Conservation (phyloP, 2,329 filamentous ascomycete species). For the Fonsecaea nubica region DNA sequence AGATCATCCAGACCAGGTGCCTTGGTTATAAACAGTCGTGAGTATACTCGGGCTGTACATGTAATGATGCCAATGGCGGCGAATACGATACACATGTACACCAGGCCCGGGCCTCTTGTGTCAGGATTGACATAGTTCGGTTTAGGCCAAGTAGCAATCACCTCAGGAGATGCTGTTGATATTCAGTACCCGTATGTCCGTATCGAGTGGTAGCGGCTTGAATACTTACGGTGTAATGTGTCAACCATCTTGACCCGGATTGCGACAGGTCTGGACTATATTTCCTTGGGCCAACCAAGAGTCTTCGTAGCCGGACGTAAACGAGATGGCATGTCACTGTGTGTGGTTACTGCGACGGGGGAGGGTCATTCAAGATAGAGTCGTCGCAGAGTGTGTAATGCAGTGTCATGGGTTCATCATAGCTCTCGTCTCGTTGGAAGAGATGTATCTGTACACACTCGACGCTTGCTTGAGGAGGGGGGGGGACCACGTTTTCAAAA, state of each 20-base stretch:
- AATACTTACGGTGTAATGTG: conserved; percentile 34
- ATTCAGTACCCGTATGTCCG: conserved; percentile 2
- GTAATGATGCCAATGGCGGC: conserved; percentile 37
- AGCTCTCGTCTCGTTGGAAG: background rate
- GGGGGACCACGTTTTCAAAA: background rate
- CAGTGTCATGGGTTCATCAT: background rate
- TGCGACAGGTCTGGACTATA: background rate
- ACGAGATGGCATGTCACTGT: background rate
- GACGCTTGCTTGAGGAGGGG: background rate
- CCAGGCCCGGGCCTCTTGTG: conserved; percentile 40
- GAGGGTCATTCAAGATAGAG: background rate
- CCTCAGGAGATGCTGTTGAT: conserved; percentile 23
- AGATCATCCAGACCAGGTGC: conserved; percentile 37
- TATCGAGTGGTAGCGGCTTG: background rate
- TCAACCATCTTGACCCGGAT: conserved; percentile 33
- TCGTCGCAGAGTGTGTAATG: background rate
- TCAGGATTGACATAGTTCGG: conserved; percentile 45
- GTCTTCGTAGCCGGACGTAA: background rate
- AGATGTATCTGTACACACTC: background rate
- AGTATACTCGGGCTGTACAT: conserved; percentile 41
- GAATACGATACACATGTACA: conserved; percentile 41
- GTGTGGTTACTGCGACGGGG: background rate
- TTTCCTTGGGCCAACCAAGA: background rate
- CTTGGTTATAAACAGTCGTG: conserved; percentile 42
- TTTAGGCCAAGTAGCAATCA: conserved; percentile 42